Conservation (phyloP, 148 eudicot genomes). For the Beta vulgaris region DNA sequence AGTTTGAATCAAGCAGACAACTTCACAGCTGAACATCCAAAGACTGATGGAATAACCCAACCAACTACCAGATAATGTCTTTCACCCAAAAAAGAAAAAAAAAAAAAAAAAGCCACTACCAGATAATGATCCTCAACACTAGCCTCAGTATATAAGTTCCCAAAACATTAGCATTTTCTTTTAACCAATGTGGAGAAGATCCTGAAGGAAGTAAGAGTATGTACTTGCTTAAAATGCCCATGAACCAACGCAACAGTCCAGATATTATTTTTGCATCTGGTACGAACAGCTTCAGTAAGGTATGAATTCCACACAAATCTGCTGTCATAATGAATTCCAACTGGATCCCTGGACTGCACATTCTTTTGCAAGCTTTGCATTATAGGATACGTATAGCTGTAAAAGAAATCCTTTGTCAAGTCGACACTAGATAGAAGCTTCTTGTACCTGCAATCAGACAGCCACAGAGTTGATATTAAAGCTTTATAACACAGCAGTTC, state of each 20-base stretch:
- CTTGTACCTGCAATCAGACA: constrained; percentile 76
- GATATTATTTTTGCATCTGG: constrained; percentile 63
- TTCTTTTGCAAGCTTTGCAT: constrained; percentile 94
- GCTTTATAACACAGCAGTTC: too few relatives aligned
- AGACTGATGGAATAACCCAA: too few relatives aligned
- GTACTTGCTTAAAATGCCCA: constrained; percentile 93
- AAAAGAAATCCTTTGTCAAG: constrained; percentile 96
- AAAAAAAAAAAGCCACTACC: not conserved
- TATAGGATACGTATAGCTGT: constrained; percentile 92
- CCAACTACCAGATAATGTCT: too few relatives aligned
- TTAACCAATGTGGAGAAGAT: not conserved
- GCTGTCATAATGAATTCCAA: constrained; percentile 74
- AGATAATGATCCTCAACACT: constrained; percentile 4
- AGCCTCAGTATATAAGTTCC: constrained; percentile 1
- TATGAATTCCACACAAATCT: constrained; percentile 96
- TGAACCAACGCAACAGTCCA: constrained; percentile 94
- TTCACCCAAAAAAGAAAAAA: too few relatives aligned
- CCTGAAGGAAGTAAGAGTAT: constrained; percentile 7
- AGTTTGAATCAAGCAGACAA: not conserved
- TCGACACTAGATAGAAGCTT: constrained; percentile 96
- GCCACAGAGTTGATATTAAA: not conserved
- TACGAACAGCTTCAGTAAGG: constrained; percentile 73
- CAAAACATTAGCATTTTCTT: not conserved
- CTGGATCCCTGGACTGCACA: constrained; percentile 61
- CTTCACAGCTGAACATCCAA: not conserved